Percentiles rank a stretch among this genome's conserved stretches.
Evolutionary conservation across 2,329 filamentous ascomycete species (phyloP).

Genomic region (Penicillium sp.): DNA sequence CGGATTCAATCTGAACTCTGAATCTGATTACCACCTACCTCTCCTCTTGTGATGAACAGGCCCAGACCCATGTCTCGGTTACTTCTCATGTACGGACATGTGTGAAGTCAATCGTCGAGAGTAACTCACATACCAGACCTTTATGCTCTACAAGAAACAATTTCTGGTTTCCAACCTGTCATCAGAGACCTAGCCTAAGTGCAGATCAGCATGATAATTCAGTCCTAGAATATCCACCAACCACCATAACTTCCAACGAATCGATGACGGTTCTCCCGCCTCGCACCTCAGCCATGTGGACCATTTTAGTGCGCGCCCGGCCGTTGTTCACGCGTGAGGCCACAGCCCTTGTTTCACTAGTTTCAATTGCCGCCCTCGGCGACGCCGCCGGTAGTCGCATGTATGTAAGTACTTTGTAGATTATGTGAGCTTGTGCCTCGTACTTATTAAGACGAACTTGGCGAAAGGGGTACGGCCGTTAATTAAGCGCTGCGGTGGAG

Average conservation of each 20-base stretch:
- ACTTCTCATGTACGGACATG: background rate
- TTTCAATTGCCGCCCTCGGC: constrained; percentile 1
- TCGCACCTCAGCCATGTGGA: background rate
- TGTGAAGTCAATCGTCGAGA: background rate
- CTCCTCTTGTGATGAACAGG: background rate
- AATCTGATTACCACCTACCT: too few relatives aligned
- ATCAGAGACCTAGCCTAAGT: background rate
- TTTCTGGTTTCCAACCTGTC: background rate
- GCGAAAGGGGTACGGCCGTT: background rate
- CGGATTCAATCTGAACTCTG: background rate
- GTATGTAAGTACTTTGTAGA: background rate
- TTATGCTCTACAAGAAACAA: background rate
- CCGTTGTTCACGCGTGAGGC: background rate
- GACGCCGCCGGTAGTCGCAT: background rate
- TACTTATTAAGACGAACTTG: background rate
- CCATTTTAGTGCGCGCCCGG: background rate
- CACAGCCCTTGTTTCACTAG: background rate
- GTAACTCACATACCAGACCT: background rate
- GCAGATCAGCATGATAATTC: background rate
- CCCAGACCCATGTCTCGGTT: background rate
- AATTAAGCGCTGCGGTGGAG: background rate
- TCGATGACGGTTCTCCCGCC: too few relatives aligned
- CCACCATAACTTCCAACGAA: background rate
- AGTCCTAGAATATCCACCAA: background rate
- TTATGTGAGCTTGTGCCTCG: background rate